Base-by-base conservation (phyloP, 768 basidiomycete species). In the Amanita muscaria region DNA sequence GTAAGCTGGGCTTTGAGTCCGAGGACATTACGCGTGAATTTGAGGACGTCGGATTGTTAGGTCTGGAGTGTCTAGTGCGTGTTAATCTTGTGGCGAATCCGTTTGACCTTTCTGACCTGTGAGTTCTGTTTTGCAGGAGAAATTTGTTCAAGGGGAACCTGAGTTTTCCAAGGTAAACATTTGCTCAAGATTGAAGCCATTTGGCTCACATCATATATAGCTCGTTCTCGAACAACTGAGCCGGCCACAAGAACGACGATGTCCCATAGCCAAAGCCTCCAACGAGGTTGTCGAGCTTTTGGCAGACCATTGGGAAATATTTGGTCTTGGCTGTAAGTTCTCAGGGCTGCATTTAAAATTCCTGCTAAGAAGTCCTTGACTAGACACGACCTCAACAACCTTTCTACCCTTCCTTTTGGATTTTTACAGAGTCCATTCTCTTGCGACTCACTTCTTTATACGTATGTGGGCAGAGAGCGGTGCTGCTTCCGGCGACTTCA, bases 391-490 rank as follows among this genome's bases (percentile, higher is more conserved):
- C 2, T 79, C 85, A 3, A 84, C 84, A 2, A 75, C 79, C 2
- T 90, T 88, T 59, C 81, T 87, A 50, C 89, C 89, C 0, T 89
- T 90, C 65, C 86, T 93, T 64, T 72, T 93, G 51, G 86, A 87
- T 53, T 88, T 92, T 56, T 73, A 76, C 57, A 80, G 74, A 50
- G 81, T 90, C 4, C 91, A 96, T 60, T 67, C 73, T 8, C 65
- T 91, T n/a, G 84, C 85, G 4, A 79, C 82, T 3, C 76, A 77
- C 36, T 92, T 93, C 67, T 93, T 93, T 64, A 65, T 89, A n/a
- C 76, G 88, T 25, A 90, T 94, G 79, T 94, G 88, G 89, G 76
- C 73, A 53, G 91, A 94, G 59, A 87, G 85, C 54, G 81, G 83
- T 10, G 85, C 91, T 1, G 79, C 83, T 3, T 56, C 61, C 10